Evolutionary conservation across 495 filamentous ascomycete genomes (phyloP).

Genomic region (Chaetomium fimeti): DNA sequence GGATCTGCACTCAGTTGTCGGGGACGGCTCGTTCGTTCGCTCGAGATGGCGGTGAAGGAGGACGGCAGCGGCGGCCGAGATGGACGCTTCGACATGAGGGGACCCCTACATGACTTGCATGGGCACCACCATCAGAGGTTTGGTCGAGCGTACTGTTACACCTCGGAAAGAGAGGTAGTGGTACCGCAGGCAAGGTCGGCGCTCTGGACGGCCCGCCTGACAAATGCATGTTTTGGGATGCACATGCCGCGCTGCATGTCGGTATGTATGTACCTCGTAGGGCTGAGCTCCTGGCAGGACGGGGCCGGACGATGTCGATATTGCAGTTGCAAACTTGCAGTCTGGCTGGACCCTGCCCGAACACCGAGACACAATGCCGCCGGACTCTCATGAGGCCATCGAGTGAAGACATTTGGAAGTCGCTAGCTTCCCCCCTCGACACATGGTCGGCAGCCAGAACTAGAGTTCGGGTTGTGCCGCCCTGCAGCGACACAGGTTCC

Average conservation of each 20-base stretch:
- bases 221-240: conserved; percentile 14
- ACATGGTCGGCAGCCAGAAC: background rate
- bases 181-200: background rate
- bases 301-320: background rate
- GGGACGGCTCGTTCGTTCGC: background rate
- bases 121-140: background rate
- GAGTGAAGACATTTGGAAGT: background rate
- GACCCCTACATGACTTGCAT: conserved; percentile 13
- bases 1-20: background rate
- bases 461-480: conserved; percentile 3
- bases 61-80: background rate
- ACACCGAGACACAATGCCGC: background rate
- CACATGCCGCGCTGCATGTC: conserved; percentile 8
- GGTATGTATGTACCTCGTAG: conserved; percentile 7
- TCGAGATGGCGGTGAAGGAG: conserved; percentile 9
- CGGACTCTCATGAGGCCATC: background rate
- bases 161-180: background rate
- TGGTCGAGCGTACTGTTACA: conserved; percentile 1
- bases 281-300: background rate
- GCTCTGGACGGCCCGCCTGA: conserved; percentile 8
- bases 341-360: background rate
- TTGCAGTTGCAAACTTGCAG: background rate
- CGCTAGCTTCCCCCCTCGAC: background rate
- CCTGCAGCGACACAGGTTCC: conserved; percentile 3
- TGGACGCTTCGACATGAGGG: conserved; percentile 1